phyloP scores from a whole-genome alignment of 2,329 filamentous ascomycete species.

The Talaromyces atroroseus region DNA sequence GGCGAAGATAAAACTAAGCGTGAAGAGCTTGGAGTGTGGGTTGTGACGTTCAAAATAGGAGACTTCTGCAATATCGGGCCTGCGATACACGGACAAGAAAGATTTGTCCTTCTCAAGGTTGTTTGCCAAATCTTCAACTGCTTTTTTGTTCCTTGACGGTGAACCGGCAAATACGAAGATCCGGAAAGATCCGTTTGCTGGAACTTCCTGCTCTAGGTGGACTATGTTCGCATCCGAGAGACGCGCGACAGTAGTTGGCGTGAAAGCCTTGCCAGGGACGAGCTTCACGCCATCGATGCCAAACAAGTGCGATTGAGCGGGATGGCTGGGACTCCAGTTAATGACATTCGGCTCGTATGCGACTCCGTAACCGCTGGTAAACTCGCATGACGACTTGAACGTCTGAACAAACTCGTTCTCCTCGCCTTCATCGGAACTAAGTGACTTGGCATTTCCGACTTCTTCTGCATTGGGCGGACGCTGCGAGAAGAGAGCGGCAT shows the following conservation, averaged over 20 bases:
- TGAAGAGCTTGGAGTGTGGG: slow-evolving; percentile 78
- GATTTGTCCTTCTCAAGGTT: slow-evolving; percentile 61
- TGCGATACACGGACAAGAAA: slow-evolving; percentile 65
- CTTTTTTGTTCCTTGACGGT: slow-evolving; percentile 53
- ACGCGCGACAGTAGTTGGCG: slow-evolving; percentile 74
- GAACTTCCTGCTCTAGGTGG: slow-evolving; percentile 83
- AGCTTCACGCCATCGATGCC: slow-evolving; percentile 61
- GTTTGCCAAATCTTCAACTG: slow-evolving; percentile 64
- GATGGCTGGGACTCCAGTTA: slow-evolving; percentile 74
- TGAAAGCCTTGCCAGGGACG: slow-evolving; percentile 68
- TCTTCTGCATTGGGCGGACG: slow-evolving; percentile 67
- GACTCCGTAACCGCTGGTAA: slow-evolving; percentile 88
- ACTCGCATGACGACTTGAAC: slow-evolving; percentile 87
- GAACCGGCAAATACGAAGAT: slow-evolving; percentile 80
- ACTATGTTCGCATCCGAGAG: slow-evolving; percentile 86
- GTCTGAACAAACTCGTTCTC: slow-evolving; percentile 76
- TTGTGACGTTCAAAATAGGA: slow-evolving; percentile 76
- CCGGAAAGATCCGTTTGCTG: slow-evolving; percentile 80
- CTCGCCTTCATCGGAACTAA: slow-evolving; percentile 23
- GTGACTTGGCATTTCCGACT: slow-evolving; percentile 59
- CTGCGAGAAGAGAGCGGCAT: slow-evolving; percentile 83
- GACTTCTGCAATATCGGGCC: slow-evolving; percentile 57
- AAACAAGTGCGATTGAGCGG: slow-evolving; percentile 65
- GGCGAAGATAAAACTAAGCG: slow-evolving; percentile 70
- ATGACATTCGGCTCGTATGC: slow-evolving; percentile 74